Evolutionary conservation across 345 rosid genomes (phyloP).

Genomic region (Orychophragmus violaceus): DNA sequence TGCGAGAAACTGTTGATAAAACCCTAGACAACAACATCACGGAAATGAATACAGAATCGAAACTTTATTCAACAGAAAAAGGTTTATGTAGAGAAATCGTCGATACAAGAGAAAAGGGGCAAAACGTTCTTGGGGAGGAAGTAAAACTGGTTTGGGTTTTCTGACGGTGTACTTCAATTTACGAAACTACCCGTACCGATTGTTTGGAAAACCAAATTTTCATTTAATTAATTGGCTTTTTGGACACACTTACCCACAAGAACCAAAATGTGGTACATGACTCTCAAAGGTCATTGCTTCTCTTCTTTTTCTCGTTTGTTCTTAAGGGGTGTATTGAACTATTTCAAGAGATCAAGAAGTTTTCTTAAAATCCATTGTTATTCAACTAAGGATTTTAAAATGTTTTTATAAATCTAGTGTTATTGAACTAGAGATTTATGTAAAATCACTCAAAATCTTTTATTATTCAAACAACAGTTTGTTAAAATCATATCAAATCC

Average conservation of each 20-base stretch:
- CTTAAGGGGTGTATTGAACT: too few relatives aligned
- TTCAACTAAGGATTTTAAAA: too few relatives aligned
- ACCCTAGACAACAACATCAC: constrained; percentile 49
- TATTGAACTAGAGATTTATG: too few relatives aligned
- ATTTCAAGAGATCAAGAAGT: too few relatives aligned
- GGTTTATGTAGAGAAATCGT: background rate
- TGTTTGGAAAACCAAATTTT: background rate
- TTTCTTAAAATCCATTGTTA: too few relatives aligned
- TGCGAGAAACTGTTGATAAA: constrained; percentile 49
- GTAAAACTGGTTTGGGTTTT: background rate
- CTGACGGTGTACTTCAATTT: background rate
- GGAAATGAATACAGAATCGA: background rate
- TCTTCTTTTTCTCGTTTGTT: too few relatives aligned
- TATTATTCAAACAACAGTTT: too few relatives aligned
- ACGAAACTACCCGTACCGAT: constrained; percentile 31
- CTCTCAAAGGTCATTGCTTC: too few relatives aligned
- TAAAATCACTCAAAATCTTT: too few relatives aligned
- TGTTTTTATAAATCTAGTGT: too few relatives aligned
- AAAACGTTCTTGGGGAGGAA: constrained; percentile 32
- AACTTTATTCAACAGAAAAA: background rate
- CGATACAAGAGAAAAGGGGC: background rate
- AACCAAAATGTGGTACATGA: background rate
- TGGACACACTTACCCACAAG: too few relatives aligned
- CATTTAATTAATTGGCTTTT: background rate
- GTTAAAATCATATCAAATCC: too few relatives aligned